Evolutionary conservation across 2,329 filamentous ascomycete species (phyloP).

Genomic region (Periglandula ipomoeae): DNA sequence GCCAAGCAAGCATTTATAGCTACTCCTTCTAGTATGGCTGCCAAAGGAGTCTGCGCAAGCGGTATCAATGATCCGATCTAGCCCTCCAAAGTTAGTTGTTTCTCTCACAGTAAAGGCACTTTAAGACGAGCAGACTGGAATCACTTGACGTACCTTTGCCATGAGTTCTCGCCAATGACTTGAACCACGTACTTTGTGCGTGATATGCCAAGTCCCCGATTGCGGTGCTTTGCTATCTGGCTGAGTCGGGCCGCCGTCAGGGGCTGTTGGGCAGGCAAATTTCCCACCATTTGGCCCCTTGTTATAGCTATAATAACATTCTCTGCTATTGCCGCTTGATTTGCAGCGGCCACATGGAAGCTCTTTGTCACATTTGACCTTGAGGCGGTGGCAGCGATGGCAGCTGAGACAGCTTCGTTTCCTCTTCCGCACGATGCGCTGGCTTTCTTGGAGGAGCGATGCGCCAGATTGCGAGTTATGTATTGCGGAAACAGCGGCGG

Average conservation of each 20-base stretch:
- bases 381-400: constrained; percentile 26
- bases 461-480: constrained; percentile 4
- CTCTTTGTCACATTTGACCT: constrained; percentile 29
- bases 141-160: constrained; percentile 22
- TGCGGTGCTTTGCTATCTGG: constrained; percentile 15
- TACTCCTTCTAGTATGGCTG: constrained; percentile 21
- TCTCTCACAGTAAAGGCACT: too few relatives aligned
- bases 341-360: constrained; percentile 26
- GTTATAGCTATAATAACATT: constrained; percentile 29
- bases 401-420: constrained; percentile 28
- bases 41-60: constrained; percentile 17
- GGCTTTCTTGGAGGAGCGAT: constrained; percentile 2
- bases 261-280: constrained; percentile 22
- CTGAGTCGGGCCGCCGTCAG: constrained; percentile 16
- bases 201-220: constrained; percentile 23
- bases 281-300: constrained; percentile 26
- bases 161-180: constrained; percentile 28
- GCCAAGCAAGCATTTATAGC: constrained; percentile 26
- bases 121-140: too few relatives aligned
- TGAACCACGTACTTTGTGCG: constrained; percentile 24
- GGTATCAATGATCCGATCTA: constrained; percentile 20
- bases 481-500: constrained; percentile 7
- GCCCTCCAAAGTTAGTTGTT: background rate
- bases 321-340: constrained; percentile 23
- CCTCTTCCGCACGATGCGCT: constrained; percentile 23